Evolutionary conservation across 805 yeast genomes (phyloP).

Genomic region (Monosporozyma aquatica): DNA sequence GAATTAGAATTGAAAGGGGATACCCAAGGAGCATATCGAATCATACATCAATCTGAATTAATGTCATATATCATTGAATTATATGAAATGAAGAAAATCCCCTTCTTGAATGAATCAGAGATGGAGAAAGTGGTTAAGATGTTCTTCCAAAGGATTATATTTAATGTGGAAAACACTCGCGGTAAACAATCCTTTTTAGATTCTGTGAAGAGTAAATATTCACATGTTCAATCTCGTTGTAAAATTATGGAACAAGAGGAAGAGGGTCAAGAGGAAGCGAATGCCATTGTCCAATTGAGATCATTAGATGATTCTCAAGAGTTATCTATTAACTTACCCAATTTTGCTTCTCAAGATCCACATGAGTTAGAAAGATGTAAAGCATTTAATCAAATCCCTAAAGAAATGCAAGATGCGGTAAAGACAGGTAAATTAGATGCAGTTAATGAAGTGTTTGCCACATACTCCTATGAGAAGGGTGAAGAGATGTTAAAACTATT

Average conservation of each 20-base stretch:
- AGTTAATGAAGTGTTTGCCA: slow-evolving; percentile 74
- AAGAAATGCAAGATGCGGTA: slow-evolving; percentile 66
- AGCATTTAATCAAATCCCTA: slow-evolving; percentile 49
- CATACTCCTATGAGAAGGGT: slow-evolving; percentile 66
- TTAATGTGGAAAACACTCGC: slow-evolving; percentile 34
- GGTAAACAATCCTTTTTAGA: slow-evolving; percentile 61
- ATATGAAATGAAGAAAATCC: slow-evolving; percentile 31
- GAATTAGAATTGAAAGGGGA: slow-evolving; percentile 59
- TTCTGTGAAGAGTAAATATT: slow-evolving; percentile 65
- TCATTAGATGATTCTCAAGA: slow-evolving; percentile 78
- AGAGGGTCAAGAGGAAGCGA: slow-evolving; percentile 34
- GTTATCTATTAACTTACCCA: slow-evolving; percentile 62
- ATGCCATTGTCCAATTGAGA: slow-evolving; percentile 77
- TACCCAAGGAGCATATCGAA: slow-evolving; percentile 41
- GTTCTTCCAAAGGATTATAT: slow-evolving; percentile 55
- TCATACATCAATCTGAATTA: slow-evolving; percentile 72
- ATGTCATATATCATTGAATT: slow-evolving; percentile 56
- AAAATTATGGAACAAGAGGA: slow-evolving; percentile 49
- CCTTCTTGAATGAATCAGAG: slow-evolving; percentile 27
- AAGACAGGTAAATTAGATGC: slow-evolving; percentile 60
- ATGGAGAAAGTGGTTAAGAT: slow-evolving; percentile 44
- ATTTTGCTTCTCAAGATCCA: slow-evolving; percentile 40
- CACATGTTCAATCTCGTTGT: slow-evolving; percentile 72
- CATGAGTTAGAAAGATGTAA: slow-evolving; percentile 39
- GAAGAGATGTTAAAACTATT: slow-evolving; percentile 66